A percentile compares a stretch with the other conserved stretches of the same genome.
phyloP scores from a whole-genome alignment of 208 protist species.

The Acanthamoeba royreba region DNA sequence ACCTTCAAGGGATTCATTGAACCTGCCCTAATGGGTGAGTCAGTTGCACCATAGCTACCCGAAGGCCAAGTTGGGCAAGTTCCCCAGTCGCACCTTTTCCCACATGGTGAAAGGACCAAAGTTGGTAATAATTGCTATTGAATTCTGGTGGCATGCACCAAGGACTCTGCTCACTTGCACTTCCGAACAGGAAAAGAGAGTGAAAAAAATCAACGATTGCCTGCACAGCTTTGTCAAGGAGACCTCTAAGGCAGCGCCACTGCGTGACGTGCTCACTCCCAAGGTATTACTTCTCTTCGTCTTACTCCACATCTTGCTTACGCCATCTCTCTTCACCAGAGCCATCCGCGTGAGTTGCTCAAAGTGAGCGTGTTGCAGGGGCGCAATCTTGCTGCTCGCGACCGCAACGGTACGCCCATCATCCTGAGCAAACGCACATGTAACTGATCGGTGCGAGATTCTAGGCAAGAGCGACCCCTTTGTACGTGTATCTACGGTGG shows the following conservation, averaged over 20 bases:
- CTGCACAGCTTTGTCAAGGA: neutral
- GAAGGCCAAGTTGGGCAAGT: neutral
- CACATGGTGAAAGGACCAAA: neutral
- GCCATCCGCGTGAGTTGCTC: neutral
- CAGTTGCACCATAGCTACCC: neutral
- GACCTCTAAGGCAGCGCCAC: neutral
- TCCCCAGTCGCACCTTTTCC: neutral
- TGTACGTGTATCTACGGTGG: neutral
- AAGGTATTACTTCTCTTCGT: too few relatives aligned
- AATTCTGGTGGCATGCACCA: neutral
- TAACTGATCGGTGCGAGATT: too few relatives aligned
- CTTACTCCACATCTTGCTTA: too few relatives aligned
- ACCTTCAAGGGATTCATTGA: too few relatives aligned
- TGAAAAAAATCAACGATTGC: neutral
- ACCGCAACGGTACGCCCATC: neutral
- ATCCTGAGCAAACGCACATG: too few relatives aligned
- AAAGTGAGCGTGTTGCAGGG: neutral
- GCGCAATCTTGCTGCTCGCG: neutral
- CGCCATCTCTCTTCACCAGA: neutral
- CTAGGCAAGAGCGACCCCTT: neutral
- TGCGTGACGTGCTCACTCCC: neutral
- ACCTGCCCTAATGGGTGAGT: neutral
- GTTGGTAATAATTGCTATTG: neutral
- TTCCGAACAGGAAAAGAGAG: neutral
- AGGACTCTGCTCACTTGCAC: neutral